phyloP scores from a whole-genome alignment of 768 basidiomycete species.

The Asterophora parasitica region DNA sequence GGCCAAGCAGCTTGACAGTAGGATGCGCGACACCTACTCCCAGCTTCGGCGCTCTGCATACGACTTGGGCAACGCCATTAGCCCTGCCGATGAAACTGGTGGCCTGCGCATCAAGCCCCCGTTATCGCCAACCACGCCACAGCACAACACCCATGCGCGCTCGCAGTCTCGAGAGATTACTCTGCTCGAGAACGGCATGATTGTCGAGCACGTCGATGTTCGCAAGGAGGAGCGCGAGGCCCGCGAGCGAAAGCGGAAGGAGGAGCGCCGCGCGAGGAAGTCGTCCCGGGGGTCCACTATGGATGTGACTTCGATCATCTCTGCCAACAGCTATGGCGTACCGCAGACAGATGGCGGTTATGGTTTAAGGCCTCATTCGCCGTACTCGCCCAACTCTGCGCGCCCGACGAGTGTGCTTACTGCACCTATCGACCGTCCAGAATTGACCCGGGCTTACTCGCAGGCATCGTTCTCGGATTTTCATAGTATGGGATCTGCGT shows the following conservation, averaged over 20 bases:
- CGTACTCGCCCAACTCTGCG: conserved; percentile 50
- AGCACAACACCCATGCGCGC: conserved; percentile 37
- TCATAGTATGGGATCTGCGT: conserved; percentile 64
- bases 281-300: conserved; percentile 64
- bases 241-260: conserved; percentile 61
- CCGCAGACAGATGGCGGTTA: conserved; percentile 53
- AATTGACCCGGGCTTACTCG: conserved; percentile 64
- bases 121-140: conserved; percentile 35
- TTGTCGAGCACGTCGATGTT: conserved; percentile 84
- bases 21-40: conserved; percentile 76
- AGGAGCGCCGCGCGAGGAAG: conserved; percentile 72
- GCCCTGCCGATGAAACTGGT: conserved; percentile 50
- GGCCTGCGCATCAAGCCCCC: conserved; percentile 72
- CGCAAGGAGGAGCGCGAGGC: conserved; percentile 75
- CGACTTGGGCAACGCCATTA: conserved; percentile 48
- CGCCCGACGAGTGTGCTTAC: conserved; percentile 62
- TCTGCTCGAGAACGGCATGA: conserved; percentile 83
- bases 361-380: conserved; percentile 52
- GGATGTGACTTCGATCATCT: conserved; percentile 73
- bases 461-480: conserved; percentile 80
- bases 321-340: conserved; percentile 51
- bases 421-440: conserved; percentile 53
- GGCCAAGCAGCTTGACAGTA: conserved; percentile 66
- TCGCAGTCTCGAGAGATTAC: conserved; percentile 69
- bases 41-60: conserved; percentile 77